A percentile compares a stretch with the other conserved stretches of the same genome.
phyloP scores from a whole-genome alignment of 352 stramenopile genomes.

The Bremia lactucae region DNA sequence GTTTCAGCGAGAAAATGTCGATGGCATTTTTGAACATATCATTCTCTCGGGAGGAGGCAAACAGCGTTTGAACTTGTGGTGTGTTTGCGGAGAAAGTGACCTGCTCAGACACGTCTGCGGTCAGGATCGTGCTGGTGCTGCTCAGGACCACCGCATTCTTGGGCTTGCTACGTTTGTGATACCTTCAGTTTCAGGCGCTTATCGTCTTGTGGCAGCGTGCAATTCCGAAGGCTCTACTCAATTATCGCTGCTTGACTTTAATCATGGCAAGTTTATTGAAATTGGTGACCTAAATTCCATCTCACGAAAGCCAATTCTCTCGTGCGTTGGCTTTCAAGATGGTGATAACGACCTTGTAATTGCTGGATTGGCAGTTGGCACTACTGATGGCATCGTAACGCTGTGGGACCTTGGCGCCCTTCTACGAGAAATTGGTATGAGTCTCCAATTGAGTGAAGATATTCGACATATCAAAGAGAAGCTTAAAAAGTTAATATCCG shows the following conservation, averaged over 20 bases:
- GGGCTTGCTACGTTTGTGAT: conserved; percentile 50
- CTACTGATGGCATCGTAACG: conserved; percentile 71
- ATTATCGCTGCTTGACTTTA: conserved; percentile 49
- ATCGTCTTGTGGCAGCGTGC: conserved; percentile 47
- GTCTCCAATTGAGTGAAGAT: conserved; percentile 9
- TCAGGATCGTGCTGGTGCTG: conserved; percentile 39
- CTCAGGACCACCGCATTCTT: conserved; percentile 80
- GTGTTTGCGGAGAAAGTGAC: conserved; percentile 24
- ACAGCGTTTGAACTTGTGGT: conserved; percentile 70
- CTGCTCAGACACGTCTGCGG: conserved; percentile 45
- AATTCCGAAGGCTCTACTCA: conserved; percentile 72
- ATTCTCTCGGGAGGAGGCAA: conserved; percentile 72
- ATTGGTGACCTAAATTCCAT: conserved; percentile 38
- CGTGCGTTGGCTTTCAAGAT: conserved; percentile 38
- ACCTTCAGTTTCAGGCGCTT: conserved; percentile 10
- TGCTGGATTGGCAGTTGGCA: conserved; percentile 57
- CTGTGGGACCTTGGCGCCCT: conserved; percentile 48
- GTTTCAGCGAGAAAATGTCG: conserved; percentile 21
- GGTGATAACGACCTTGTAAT: conserved; percentile 2
- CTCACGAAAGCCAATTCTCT: conserved; percentile 77
- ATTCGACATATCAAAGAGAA: conserved; percentile 3
- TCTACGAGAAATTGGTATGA: conserved; percentile 13
- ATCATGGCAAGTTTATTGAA: conserved; percentile 17
- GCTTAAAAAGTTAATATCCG: conserved; percentile 21
- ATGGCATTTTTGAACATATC: conserved; percentile 25